Percentiles rank a stretch among this genome's conserved stretches.
These are phyloP conservation scores for Termitomyces sp. DNA, from an alignment of 768 basidiomycete species.

Conservation along the genomic window DNA sequence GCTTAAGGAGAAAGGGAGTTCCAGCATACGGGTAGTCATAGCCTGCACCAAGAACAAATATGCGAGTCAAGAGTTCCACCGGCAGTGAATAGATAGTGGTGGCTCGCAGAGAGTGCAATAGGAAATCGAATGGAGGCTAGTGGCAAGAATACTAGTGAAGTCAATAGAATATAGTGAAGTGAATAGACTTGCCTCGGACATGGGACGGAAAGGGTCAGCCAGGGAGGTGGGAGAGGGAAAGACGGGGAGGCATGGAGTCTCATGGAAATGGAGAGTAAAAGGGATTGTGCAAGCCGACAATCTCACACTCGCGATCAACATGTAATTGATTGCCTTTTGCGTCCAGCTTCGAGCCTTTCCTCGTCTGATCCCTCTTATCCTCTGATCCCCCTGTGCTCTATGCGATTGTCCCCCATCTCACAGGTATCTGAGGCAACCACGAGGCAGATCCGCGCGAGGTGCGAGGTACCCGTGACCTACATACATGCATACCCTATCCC, in stretches of 20 bases:
- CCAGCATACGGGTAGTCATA: constrained; percentile 40
- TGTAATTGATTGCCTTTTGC: constrained; percentile 12
- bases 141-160: constrained; percentile 2
- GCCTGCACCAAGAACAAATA: constrained; percentile 52
- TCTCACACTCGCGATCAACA: constrained; percentile 16
- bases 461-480: too few species aligned
- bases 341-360: neutral
- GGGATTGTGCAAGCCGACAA: constrained; percentile 10
- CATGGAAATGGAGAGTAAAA: constrained; percentile 12
- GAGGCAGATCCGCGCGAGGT: constrained; percentile 1
- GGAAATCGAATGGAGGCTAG: too few species aligned
- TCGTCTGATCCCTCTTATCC: neutral
- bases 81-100: constrained; percentile 45
- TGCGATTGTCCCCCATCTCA: neutral
- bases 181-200: constrained; percentile 12
- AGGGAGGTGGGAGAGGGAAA: constrained; percentile 2
- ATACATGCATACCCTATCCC: neutral
- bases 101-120: constrained; percentile 19
- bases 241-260: constrained; percentile 6
- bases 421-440: neutral
- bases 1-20: constrained; percentile 49
- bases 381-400: constrained; percentile 2
- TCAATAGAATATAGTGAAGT: neutral
- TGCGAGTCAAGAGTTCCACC: constrained; percentile 54
- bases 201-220: neutral